Conservation (phyloP, 306 rosid genomes). For the Hippophae tibetana region DNA sequence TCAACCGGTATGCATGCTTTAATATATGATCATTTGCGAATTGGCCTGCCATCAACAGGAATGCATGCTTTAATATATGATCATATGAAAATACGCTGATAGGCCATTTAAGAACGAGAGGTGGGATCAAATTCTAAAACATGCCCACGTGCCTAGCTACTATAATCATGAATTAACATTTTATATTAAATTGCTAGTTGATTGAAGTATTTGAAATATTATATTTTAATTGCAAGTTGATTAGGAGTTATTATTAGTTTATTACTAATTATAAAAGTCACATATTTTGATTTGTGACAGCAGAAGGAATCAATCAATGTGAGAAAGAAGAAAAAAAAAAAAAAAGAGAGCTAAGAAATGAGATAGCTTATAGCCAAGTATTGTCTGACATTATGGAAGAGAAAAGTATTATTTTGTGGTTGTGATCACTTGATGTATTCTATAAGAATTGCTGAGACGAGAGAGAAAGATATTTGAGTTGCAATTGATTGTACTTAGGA, state of each 20-base stretch:
- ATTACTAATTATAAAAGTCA: too few species aligned
- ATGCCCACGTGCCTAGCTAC: conserved; percentile 35
- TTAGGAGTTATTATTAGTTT: not conserved
- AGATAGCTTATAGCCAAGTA: not conserved
- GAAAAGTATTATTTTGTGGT: conserved; percentile 22
- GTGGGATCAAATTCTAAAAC: conserved; percentile 32
- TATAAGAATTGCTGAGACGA: too few species aligned
- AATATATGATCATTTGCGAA: too few species aligned
- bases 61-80: not conserved
- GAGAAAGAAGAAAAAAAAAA: conserved; percentile 5
- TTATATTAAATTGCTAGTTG: conserved; percentile 19
- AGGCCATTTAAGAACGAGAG: conserved; percentile 4
- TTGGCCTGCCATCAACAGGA: too few species aligned
- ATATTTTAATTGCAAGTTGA: too few species aligned
- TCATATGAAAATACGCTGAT: conserved; percentile 8
- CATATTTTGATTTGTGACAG: conserved; percentile 9
- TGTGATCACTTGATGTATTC: not conserved
- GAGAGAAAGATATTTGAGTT: too few species aligned
- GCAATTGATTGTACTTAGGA: conserved; percentile 5
- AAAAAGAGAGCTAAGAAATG: not conserved
- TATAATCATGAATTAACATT: conserved; percentile 14
- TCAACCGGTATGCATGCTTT: too few species aligned
- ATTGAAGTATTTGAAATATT: not conserved
- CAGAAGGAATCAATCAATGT: not conserved
- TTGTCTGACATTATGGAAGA: conserved; percentile 10